phyloP scores from a whole-genome alignment of 192 early-diverging fungal species.

The Physocladia obscura region DNA sequence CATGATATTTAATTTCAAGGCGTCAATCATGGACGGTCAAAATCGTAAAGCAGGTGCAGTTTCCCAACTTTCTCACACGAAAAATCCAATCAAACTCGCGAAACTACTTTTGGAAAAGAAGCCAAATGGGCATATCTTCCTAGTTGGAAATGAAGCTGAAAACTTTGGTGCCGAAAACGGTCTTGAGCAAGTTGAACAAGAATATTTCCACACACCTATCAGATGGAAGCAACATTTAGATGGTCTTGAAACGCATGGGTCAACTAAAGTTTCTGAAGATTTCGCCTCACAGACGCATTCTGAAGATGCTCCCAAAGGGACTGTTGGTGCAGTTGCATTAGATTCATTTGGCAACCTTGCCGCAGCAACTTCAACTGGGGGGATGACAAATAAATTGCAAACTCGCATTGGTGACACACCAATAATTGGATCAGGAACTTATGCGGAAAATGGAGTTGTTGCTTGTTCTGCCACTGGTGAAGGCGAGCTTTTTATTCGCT shows the following conservation, averaged over 20 bases:
- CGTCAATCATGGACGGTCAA: slow-evolving; percentile 48
- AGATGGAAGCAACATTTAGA: slow-evolving; percentile 48
- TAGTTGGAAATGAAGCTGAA: slow-evolving; percentile 40
- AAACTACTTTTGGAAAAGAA: slow-evolving; percentile 30
- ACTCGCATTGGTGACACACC: slow-evolving; percentile 52
- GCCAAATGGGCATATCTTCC: slow-evolving; percentile 41
- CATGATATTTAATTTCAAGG: slow-evolving; percentile 30
- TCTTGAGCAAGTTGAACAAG: slow-evolving; percentile 42
- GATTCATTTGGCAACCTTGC: slow-evolving; percentile 46
- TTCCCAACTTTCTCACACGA: slow-evolving; percentile 38
- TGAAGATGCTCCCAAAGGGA: slow-evolving; percentile 37
- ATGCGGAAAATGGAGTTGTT: slow-evolving; percentile 45
- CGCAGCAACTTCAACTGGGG: slow-evolving; percentile 48
- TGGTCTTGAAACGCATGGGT: not conserved
- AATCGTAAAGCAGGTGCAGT: slow-evolving; percentile 37
- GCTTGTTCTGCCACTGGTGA: slow-evolving; percentile 49
- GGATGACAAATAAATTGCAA: slow-evolving; percentile 45
- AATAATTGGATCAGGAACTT: slow-evolving; percentile 47
- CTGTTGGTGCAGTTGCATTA: slow-evolving; percentile 49
- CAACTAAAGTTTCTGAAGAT: slow-evolving; percentile 3
- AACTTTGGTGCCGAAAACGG: slow-evolving; percentile 33
- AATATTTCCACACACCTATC: slow-evolving; percentile 39
- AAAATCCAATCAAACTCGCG: slow-evolving; percentile 48
- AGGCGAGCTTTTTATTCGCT: slow-evolving; percentile 51
- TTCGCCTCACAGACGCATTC: not conserved